A percentile compares a stretch with the other conserved stretches of the same genome.
These are phyloP conservation scores for Aspergillus texensis DNA, from an alignment of 2,329 filamentous ascomycete genomes.

Conservation along the genomic window DNA sequence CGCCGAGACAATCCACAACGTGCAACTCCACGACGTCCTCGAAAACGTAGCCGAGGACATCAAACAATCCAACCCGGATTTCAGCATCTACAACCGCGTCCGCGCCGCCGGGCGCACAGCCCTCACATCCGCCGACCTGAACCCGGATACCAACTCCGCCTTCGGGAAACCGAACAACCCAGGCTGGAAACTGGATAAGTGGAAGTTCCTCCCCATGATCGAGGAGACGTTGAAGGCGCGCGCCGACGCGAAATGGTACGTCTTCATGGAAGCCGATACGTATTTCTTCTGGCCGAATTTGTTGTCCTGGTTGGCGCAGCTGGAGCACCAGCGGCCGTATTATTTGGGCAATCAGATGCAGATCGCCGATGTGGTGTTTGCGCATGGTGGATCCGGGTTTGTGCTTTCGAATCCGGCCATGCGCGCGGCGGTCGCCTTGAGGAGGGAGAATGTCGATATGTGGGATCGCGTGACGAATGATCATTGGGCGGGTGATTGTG, in stretches of 20 bases:
- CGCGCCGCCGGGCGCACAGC: conserved; percentile 45
- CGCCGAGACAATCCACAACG: conserved; percentile 53
- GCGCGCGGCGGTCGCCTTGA: conserved; percentile 40
- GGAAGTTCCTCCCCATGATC: conserved; percentile 59
- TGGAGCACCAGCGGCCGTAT: conserved; percentile 48
- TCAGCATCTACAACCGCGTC: conserved; percentile 52
- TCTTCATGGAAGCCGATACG: conserved; percentile 61
- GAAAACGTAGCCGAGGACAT: conserved; percentile 45
- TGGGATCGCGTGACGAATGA: conserved; percentile 47
- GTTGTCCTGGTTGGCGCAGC: conserved; percentile 53
- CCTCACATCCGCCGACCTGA: conserved; percentile 33
- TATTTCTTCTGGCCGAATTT: conserved; percentile 57
- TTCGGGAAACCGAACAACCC: conserved; percentile 46
- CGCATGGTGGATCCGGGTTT: conserved; percentile 55
- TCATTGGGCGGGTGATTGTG: conserved; percentile 53
- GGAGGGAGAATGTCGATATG: conserved; percentile 38
- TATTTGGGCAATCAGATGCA: conserved; percentile 59
- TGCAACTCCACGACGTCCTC: conserved; percentile 55
- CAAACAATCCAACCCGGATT: conserved; percentile 46
- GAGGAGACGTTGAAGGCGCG: conserved; percentile 46
- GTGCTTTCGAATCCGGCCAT: conserved; percentile 53
- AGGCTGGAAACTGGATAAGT: conserved; percentile 58
- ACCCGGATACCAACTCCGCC: conserved; percentile 35
- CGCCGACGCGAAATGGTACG: conserved; percentile 58
- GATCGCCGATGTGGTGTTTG: conserved; percentile 52